A percentile compares a stretch with the other conserved stretches of the same genome.
Conservation (phyloP, 2,329 filamentous ascomycete species). For the Nakataea oryzae region DNA sequence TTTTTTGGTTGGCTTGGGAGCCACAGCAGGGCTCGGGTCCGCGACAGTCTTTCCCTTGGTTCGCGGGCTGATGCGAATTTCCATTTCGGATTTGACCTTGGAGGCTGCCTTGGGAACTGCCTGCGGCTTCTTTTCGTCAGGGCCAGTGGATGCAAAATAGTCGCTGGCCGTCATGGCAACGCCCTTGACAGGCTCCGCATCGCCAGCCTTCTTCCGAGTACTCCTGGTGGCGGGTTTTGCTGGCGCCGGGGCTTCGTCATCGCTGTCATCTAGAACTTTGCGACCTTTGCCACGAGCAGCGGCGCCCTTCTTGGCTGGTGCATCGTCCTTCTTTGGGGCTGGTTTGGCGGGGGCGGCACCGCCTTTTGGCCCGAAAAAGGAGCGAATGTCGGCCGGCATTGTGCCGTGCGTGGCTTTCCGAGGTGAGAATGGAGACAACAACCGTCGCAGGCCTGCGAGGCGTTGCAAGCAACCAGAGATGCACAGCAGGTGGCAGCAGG, state of each 20-base stretch:
- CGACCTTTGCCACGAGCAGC: slow-evolving; percentile 32
- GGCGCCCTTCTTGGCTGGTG: slow-evolving; percentile 31
- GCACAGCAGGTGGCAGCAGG: background rate
- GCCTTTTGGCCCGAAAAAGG: slow-evolving; percentile 76
- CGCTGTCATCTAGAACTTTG: slow-evolving; percentile 72
- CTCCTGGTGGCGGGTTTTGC: slow-evolving; percentile 42
- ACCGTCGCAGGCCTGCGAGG: background rate
- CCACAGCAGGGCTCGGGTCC: slow-evolving; percentile 7
- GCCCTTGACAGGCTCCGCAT: slow-evolving; percentile 32
- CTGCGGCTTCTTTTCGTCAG: slow-evolving; percentile 27
- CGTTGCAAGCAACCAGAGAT: background rate
- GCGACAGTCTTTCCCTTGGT: slow-evolving; percentile 24
- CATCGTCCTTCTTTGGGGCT: slow-evolving; percentile 32
- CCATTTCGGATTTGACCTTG: slow-evolving; percentile 29
- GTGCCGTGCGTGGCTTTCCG: too few species aligned
- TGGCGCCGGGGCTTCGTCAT: slow-evolving; percentile 49
- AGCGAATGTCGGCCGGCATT: slow-evolving; percentile 83
- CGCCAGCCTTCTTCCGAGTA: slow-evolving; percentile 39
- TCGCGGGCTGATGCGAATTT: slow-evolving; percentile 43
- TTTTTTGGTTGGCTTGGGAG: slow-evolving; percentile 17
- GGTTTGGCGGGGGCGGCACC: slow-evolving; percentile 42
- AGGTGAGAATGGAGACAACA: background rate
- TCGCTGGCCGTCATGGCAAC: slow-evolving; percentile 44
- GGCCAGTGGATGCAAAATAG: slow-evolving; percentile 41
- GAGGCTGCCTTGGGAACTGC: slow-evolving; percentile 28